Conservation (phyloP, 23 red algal species). For the Chondrus crispus region DNA sequence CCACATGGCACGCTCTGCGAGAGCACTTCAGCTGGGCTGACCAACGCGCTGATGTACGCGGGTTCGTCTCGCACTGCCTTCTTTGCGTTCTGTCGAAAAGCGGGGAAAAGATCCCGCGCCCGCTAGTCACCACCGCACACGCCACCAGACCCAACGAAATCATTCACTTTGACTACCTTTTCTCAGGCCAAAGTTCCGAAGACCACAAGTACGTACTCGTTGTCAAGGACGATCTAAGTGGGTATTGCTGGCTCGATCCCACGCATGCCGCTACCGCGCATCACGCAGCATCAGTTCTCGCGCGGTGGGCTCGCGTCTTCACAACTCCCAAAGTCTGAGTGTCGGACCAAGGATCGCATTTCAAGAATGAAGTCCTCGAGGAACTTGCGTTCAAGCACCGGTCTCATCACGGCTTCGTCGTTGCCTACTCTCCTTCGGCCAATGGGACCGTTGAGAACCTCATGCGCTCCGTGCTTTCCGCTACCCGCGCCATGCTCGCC, state of each 20-base stretch:
- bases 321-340: background rate
- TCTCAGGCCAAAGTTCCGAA: background rate
- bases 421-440: background rate
- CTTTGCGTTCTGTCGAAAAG: background rate
- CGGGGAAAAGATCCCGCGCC: background rate
- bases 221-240: background rate
- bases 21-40: background rate
- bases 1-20: background rate
- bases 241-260: background rate
- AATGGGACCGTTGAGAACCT: background rate
- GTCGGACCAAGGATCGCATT: background rate
- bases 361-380: background rate
- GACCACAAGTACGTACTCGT: constrained; percentile 30
- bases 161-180: constrained; percentile 47
- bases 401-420: background rate
- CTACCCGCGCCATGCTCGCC: background rate
- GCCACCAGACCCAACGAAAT: constrained; percentile 31
- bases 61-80: background rate
- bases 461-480: background rate
- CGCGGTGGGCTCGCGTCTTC: background rate
- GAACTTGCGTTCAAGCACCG: background rate
- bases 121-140: background rate
- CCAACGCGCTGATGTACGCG: background rate
- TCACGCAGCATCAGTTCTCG: background rate
- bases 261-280: background rate